These are phyloP conservation scores for Aspergillus japonicus DNA, from an alignment of 2,329 filamentous ascomycete species.

Conservation along the genomic window DNA sequence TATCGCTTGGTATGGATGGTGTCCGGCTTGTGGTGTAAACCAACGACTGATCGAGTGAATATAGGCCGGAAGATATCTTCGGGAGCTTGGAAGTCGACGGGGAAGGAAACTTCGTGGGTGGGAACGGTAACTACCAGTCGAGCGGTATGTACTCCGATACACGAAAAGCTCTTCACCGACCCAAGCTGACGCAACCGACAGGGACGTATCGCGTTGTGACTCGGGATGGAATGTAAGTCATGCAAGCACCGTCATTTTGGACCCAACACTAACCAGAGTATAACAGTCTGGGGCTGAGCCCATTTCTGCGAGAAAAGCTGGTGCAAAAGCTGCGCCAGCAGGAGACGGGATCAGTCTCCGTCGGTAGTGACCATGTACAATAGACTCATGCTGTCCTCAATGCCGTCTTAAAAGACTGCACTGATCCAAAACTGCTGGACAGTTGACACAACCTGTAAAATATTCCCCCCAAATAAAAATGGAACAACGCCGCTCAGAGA, in stretches of 20 bases:
- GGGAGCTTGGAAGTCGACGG: conserved; percentile 63
- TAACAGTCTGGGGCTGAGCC: conserved; percentile 45
- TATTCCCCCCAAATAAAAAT: background rate
- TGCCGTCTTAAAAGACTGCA: background rate
- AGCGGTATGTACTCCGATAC: conserved; percentile 47
- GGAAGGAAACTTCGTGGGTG: conserved; percentile 56
- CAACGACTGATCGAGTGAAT: conserved; percentile 11
- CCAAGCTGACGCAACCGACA: conserved; percentile 22
- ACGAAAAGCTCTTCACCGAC: background rate
- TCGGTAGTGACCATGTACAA: conserved; percentile 13
- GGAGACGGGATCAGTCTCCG: conserved; percentile 19
- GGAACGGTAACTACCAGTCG: conserved; percentile 58
- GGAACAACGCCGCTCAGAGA: background rate
- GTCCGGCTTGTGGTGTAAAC: background rate
- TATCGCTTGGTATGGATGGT: conserved; percentile 53
- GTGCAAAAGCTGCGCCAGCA: conserved; percentile 47
- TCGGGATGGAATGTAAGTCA: conserved; percentile 57
- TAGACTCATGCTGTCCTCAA: conserved; percentile 13
- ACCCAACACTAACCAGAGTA: conserved; percentile 19
- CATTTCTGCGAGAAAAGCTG: conserved; percentile 51
- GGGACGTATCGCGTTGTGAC: conserved; percentile 62
- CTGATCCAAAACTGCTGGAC: conserved; percentile 18
- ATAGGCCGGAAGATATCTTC: conserved; percentile 63
- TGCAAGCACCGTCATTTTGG: background rate
- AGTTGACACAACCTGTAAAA: conserved; percentile 9